These are phyloP conservation scores for Cordyceps farinosa DNA, from an alignment of 2,329 filamentous ascomycete genomes.

Conservation along the genomic window DNA sequence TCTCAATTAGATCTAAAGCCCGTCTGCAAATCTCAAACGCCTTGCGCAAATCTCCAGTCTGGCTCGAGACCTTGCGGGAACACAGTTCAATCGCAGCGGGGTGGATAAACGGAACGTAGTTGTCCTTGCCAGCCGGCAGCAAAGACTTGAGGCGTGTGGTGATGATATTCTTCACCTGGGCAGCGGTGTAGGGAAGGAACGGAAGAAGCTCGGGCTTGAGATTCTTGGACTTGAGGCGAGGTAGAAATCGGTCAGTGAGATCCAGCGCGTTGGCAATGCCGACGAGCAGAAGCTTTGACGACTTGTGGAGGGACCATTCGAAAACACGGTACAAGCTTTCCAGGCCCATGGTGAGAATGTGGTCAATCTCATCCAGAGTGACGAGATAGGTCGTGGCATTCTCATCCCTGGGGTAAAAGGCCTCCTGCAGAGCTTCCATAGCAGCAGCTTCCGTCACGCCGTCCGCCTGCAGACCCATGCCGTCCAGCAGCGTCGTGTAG, in stretches of 20 bases:
- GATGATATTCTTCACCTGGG: conserved; percentile 84
- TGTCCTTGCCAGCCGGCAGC: conserved; percentile 54
- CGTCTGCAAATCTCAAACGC: conserved; percentile 91
- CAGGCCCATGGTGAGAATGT: conserved; percentile 82
- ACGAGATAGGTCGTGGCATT: conserved; percentile 67
- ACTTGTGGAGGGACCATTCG: conserved; percentile 84
- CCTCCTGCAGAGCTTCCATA: conserved; percentile 61
- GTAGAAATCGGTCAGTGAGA: conserved; percentile 89
- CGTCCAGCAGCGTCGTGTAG: conserved; percentile 72
- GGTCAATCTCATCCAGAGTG: conserved; percentile 91
- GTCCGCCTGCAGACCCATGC: conserved; percentile 58
- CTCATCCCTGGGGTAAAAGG: conserved; percentile 65
- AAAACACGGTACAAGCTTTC: conserved; percentile 92
- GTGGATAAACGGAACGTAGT: conserved; percentile 82
- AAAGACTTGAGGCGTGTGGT: conserved; percentile 76
- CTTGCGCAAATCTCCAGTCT: conserved; percentile 91
- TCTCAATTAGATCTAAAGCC: conserved; percentile 83
- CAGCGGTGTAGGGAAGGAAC: conserved; percentile 86
- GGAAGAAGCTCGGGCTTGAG: conserved; percentile 85
- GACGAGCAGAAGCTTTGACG: conserved; percentile 76
- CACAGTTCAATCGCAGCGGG: conserved; percentile 91
- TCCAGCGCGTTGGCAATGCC: conserved; percentile 97
- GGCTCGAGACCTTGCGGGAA: conserved; percentile 88
- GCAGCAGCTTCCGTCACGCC: conserved; percentile 60
- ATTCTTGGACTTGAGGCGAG: conserved; percentile 87